Base-by-base conservation (phyloP, 164 flowering plant species). In the Sextonia rubra region DNA sequence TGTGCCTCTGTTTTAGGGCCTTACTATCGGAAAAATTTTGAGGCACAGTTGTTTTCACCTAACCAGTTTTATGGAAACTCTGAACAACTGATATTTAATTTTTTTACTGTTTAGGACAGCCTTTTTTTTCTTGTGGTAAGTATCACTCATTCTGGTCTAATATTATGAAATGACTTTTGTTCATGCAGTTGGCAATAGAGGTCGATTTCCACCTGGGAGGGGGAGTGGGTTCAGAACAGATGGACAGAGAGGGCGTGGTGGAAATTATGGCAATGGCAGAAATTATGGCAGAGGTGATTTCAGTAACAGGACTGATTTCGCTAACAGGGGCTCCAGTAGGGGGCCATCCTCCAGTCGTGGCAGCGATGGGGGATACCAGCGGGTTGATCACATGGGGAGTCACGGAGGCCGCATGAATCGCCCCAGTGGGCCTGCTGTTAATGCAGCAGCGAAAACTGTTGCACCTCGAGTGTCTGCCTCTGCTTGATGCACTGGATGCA, bases 221-320 rank as follows among this genome's bases (percentile, higher is more conserved):
- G 89, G 83, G 56, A 70, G 70, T 71, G 85, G 83, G 2, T 85
- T 81, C 73, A 83, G 88, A 76, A 80, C 76, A 69, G 92, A 89
- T 47, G 90, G 89, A 26, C 75, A 44, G 0, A 85, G 93, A 80
- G 93, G 85, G 48, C 85, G 88, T 52, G 87, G 87, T n/a, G 55
- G 76, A 22, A 74, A 68, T 26, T 74, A 74, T 74, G 85, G 85
- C 27, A 78, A 72, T 62, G 79, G 84, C 47, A 79, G 88, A 71
- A 79, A 83, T 22, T 84, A 78, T 71, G 65, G 75, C 25, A 79
- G 87, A 44, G 82, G 80, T 55, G 88, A 85, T 64, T 82, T 75
- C 71, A 75, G 47, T 73, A 78, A 64, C 78, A 78, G 83, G 78
- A 37, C 47, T 4, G 89, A 87, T 5, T 84, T 70, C 75, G 81